Base-by-base conservation (phyloP, 306 rosid genomes). In the Sindora glabra region DNA sequence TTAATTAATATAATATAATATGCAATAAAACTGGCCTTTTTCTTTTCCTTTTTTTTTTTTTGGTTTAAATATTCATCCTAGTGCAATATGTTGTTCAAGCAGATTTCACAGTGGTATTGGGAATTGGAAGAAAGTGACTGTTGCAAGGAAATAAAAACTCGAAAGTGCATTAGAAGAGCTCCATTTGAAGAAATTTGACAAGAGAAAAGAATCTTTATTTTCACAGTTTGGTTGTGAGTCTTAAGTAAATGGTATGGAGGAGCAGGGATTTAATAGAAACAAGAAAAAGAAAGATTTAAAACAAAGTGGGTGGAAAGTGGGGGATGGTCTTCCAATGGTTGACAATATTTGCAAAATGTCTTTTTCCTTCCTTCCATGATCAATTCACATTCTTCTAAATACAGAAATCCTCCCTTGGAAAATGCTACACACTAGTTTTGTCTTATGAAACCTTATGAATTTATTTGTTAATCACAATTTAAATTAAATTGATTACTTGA, bases 101-200 rank as follows among this genome's bases (percentile, higher is more conserved):
- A 68, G 69, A 77, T 74, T 48, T 65, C 70, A 67, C 70, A 70
- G 32, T 72, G 64, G 72, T 65, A 46, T 81, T 71, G 87, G 86
- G 62, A 86, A 84, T 76, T 68, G 83, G 54, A 69, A 48, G 86
- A 79, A 69, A 83, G 68, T 67, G 90, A 83, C 80, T 79, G 79
- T 67, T 69, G 82, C 70, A 74, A 74, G 52, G 77, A 77, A 87
- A 74, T 59, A 77, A 62, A 70, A 83, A 71, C 73, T 55, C 65
- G 56, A 59, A 59, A 71, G 85, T 48, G 64, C 49, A 62, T 46
- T 65, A 38, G 61, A 60, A 81, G 72, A 70, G 68, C 66, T 65
- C 82, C 69, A 70, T 77, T 77, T 77, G 34, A 68, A 68, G 85
- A 64, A 79, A 47, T 73, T 34, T 75, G 95, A 82, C 76, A 68